A percentile compares a stretch with the other conserved stretches of the same genome.
These are phyloP conservation scores for Macroventuria anomochaeta DNA, from an alignment of 2,329 filamentous ascomycete genomes.

Conservation along the genomic window DNA sequence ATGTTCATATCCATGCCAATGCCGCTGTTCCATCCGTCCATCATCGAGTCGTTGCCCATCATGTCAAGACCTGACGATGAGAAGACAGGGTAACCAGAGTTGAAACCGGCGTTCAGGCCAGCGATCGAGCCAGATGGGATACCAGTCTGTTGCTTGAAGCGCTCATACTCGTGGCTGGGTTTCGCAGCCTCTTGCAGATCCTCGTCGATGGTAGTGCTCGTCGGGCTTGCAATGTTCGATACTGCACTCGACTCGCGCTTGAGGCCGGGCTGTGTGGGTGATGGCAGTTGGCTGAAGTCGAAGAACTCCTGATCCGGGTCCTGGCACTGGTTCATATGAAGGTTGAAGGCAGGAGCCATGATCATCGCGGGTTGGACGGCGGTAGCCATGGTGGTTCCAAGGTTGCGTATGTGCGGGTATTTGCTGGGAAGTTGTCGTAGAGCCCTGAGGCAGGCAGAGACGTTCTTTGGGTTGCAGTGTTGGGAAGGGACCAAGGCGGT, in stretches of 20 bases:
- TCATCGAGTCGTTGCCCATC: slow-evolving; percentile 59
- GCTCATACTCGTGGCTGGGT: slow-evolving; percentile 93
- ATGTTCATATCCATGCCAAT: slow-evolving; percentile 67
- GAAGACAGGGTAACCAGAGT: slow-evolving; percentile 53
- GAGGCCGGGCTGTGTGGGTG: slow-evolving; percentile 63
- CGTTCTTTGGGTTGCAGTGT: slow-evolving; percentile 32
- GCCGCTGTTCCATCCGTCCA: slow-evolving; percentile 64
- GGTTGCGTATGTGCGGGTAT: slow-evolving; percentile 23
- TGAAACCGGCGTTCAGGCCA: slow-evolving; percentile 70
- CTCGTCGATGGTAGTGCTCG: slow-evolving; percentile 59
- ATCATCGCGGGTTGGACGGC: slow-evolving; percentile 46
- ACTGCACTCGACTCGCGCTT: slow-evolving; percentile 60
- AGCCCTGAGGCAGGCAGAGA: slow-evolving; percentile 39
- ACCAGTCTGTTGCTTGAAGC: slow-evolving; percentile 94
- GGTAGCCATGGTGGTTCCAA: slow-evolving; percentile 49
- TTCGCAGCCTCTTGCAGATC: slow-evolving; percentile 69
- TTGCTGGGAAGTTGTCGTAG: slow-evolving; percentile 15
- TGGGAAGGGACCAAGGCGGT: slow-evolving; percentile 34
- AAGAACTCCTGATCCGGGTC: slow-evolving; percentile 52
- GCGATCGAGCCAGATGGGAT: slow-evolving; percentile 84
- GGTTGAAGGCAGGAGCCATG: slow-evolving; percentile 45
- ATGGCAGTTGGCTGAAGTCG: slow-evolving; percentile 66
- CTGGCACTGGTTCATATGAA: slow-evolving; percentile 45
- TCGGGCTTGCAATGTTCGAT: slow-evolving; percentile 61
- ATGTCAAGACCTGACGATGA: slow-evolving; percentile 73